Evolutionary conservation across 208 protist species (phyloP).

Genomic region (Acanthamoeba lenticulata): DNA sequence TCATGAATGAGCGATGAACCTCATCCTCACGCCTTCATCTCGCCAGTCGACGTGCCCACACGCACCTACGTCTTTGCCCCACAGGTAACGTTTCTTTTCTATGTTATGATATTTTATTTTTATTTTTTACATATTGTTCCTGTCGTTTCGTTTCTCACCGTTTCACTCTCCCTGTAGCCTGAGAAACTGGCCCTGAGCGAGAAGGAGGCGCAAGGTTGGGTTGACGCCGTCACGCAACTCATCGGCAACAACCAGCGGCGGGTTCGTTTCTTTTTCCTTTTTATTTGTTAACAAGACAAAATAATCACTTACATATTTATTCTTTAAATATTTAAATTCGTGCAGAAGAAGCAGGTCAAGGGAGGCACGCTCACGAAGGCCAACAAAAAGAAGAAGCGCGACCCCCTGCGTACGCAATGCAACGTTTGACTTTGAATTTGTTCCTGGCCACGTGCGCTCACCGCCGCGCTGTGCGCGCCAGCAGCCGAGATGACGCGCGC

Average conservation of each 20-base stretch:
- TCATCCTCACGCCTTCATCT: not conserved
- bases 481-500: too few relatives aligned
- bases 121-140: not conserved
- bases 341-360: not conserved
- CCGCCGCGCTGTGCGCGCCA: too few relatives aligned
- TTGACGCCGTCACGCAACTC: not conserved
- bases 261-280: not conserved
- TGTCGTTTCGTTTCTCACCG: not conserved
- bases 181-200: not conserved
- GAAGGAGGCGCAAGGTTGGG: slow-evolving; percentile 4
- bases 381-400: too few relatives aligned
- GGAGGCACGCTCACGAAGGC: slow-evolving; percentile 12
- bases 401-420: too few relatives aligned
- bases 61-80: not conserved
- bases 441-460: too few relatives aligned
- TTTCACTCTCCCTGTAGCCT: not conserved
- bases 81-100: not conserved
- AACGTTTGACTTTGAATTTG: too few relatives aligned
- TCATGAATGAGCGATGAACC: not conserved
- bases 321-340: not conserved
- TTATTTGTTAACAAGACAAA: not conserved
- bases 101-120: not conserved
- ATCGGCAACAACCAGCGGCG: not conserved
- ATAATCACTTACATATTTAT: not conserved
- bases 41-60: not conserved